phyloP scores from a whole-genome alignment of 257 asterid species.

The Solanum microdontum region DNA sequence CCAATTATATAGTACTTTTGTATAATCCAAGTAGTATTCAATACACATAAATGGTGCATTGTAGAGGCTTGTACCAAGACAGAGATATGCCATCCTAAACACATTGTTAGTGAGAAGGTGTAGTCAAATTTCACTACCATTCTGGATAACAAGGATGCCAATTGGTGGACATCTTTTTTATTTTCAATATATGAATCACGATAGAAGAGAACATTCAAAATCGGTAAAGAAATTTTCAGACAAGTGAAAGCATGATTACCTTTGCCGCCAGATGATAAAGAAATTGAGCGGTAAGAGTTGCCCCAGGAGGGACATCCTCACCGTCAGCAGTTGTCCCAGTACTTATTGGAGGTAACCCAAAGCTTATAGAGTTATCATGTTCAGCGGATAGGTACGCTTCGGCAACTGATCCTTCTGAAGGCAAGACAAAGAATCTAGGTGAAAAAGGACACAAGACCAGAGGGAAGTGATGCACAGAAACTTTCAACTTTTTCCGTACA shows the following conservation, averaged over 20 bases:
- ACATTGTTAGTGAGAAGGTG: not conserved
- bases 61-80: not conserved
- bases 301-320: slow-evolving; percentile 82
- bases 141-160: not conserved
- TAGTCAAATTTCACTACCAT: not conserved
- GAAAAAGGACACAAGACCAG: slow-evolving; percentile 80
- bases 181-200: not conserved
- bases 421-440: slow-evolving; percentile 84
- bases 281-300: slow-evolving; percentile 84
- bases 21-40: not conserved
- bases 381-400: slow-evolving; percentile 69
- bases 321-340: slow-evolving; percentile 50
- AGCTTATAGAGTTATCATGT: slow-evolving; percentile 77
- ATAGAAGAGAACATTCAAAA: not conserved
- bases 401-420: slow-evolving; percentile 93
- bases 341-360: slow-evolving; percentile 81
- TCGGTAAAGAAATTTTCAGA: not conserved
- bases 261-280: slow-evolving; percentile 76
- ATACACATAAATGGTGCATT: not conserved
- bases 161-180: not conserved
- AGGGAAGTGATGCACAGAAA: slow-evolving; percentile 84
- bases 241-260: slow-evolving; percentile 32
- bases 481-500: slow-evolving; percentile 45
- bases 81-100: not conserved
- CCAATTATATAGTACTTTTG: not conserved